Base-by-base conservation (phyloP, 2,329 filamentous ascomycete species). In the Alternaria atra region DNA sequence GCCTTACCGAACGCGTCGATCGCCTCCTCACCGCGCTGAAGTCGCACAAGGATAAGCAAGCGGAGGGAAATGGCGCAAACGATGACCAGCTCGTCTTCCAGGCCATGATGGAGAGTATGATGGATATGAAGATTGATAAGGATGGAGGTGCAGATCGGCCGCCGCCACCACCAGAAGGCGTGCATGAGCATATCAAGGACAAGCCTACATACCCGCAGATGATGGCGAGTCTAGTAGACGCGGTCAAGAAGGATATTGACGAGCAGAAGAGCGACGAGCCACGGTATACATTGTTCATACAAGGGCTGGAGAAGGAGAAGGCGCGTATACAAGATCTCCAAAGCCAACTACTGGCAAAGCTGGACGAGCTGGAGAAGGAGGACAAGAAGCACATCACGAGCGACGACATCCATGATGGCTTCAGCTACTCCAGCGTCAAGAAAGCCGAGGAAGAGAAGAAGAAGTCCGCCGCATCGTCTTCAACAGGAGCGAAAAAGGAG, bases 151-250 rank as follows among this genome's bases (percentile, higher is more conserved):
- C 60, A 20, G 66, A 69, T 29, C 88, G 93, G 75, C 87, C 88
- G 63, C 91, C 93, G 4, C 89, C 91, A 8, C 84, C 91, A 25
- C 94, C 94, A 2, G 90, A 89, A 67, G 93, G 92, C 47, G 90
- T 97, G 29, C 90, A 96, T 74, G 85, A 86, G 42, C 85, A 92
- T 55, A 89, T 90, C 69, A 87, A 91, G 77, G 89, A 89, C 73
- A 88, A 92, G 70, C 92, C 92, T 0, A 91, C 90, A 13, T 99
- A 97, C 76, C 95, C 93, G 39, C 93, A 96, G 83, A 99, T 99
- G 95, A 94, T 99, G 91, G 92, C 92, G n/a, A 89, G 90, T n/a
- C 80, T 99, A 71, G 86, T 98, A 20, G 95, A 99, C 73, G 91
- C 97, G 79, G 93, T 98, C 42, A 97, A 97, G 80, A 89, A 92